Evolutionary conservation across 2,329 filamentous ascomycete genomes (phyloP).

Genomic region (Botrytis deweyae): DNA sequence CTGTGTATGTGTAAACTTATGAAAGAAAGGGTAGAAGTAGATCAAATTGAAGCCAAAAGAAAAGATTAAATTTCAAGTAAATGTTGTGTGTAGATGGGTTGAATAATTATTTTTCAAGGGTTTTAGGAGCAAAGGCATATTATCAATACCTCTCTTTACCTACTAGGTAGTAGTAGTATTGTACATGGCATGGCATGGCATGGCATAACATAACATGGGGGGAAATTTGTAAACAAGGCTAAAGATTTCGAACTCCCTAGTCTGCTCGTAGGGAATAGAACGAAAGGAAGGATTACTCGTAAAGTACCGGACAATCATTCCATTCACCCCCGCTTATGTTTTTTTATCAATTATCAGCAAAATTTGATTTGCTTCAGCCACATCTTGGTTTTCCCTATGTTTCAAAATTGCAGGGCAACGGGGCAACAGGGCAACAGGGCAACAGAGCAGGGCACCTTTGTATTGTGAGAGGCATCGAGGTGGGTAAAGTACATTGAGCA

Average conservation of each 20-base stretch:
- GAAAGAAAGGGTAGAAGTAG: not conserved
- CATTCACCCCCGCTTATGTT: not conserved
- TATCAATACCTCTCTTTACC: not conserved
- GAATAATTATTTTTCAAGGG: not conserved
- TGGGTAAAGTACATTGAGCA: not conserved
- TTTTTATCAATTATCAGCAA: not conserved
- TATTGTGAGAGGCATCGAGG: not conserved
- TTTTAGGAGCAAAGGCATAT: not conserved
- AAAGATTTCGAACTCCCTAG: slow-evolving; percentile 5
- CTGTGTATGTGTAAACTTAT: not conserved
- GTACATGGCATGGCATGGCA: not conserved
- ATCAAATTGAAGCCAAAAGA: not conserved
- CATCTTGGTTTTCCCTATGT: not conserved
- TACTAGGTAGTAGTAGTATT: not conserved
- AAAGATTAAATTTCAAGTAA: not conserved
- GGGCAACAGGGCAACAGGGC: not conserved
- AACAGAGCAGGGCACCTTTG: not conserved
- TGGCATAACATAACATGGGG: not conserved
- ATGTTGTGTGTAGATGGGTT: not conserved
- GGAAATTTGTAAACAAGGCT: not conserved
- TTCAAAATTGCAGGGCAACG: not conserved
- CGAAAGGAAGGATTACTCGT: not conserved
- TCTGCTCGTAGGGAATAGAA: not conserved
- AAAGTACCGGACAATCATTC: not conserved
- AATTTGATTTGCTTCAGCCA: not conserved